Base-by-base conservation (phyloP, 83 land plant genomes). In the Isoetes engelmannii region DNA sequence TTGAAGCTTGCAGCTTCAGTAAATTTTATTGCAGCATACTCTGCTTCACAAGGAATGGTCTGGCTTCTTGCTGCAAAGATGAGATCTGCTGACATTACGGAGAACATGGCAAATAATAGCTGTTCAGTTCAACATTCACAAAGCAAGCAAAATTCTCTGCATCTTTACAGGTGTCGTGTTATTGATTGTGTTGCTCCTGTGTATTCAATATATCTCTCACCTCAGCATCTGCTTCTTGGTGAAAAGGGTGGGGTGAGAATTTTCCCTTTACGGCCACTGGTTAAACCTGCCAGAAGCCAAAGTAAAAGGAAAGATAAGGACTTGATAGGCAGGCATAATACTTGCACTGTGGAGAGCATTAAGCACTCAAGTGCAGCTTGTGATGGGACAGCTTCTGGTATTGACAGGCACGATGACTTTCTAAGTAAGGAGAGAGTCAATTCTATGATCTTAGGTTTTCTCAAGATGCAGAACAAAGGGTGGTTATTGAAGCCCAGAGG, bases 171-270 rank as follows among this genome's bases (percentile, higher is more conserved):
- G 48, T 79, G 87, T 57, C 74, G 82, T 46, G 80, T 80, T 62
- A 54, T 84, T 41, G 82, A 82, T 18, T 74, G 75, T 50, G 44
- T 47, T 28, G 69, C 45, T n/a, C 88, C 88, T 5, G 60, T 85
- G 48, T 82, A 68, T 18, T 50, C 80, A 5, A 58, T 87, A 45
- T 42, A 42, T 9, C 56, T 85, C 48, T 77, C 72, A 4, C 44
- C 48, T 55, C 84, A 75, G 74, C 74, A 59, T 55, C 63, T 87
- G 78, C 7, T 87, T 53, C 56, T 87, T 55, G 91, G 88, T 41
- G 86, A 87, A 71, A 71, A 70, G 12, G 75, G 65, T 73, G 85
- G 91, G 66, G 84, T 87, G 65, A 69, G 91, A 67, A 78, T 85
- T 62, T 78, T 75, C 12, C 74, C 78, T 5, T 48, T 85, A 71